phyloP scores from a whole-genome alignment of 2,329 filamentous ascomycete species.

The Monascus ruber region DNA sequence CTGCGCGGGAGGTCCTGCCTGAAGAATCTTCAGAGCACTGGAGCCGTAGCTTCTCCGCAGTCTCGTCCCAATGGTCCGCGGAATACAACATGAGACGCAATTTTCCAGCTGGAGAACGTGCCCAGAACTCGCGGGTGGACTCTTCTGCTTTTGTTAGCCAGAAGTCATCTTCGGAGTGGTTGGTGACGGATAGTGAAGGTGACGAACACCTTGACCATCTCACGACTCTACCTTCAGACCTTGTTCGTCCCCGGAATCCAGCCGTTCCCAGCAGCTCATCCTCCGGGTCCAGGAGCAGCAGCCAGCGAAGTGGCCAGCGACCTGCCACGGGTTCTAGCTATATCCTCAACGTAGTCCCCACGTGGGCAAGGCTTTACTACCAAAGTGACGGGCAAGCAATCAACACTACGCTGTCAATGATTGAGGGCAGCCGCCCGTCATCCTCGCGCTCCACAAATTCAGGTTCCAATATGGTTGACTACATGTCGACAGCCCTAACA shows the following conservation, averaged over 20 bases:
- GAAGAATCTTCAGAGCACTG: constrained; percentile 25
- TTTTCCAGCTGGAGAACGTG: constrained; percentile 11
- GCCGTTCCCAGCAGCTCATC: constrained; percentile 27
- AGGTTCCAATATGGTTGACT: constrained; percentile 19
- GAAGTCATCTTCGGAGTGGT: constrained; percentile 22
- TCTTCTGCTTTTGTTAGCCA: constrained; percentile 13
- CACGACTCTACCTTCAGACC: constrained; percentile 19
- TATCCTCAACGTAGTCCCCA: constrained; percentile 32
- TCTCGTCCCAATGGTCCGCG: constrained; percentile 32
- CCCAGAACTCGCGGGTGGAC: constrained; percentile 11
- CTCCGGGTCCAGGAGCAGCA: constrained; percentile 33
- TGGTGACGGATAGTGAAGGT: constrained; percentile 21
- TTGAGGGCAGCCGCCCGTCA: constrained; percentile 21
- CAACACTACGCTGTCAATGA: constrained; percentile 30
- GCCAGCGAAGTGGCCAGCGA: constrained; percentile 22
- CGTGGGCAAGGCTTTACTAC: constrained; percentile 55
- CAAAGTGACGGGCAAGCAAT: constrained; percentile 50
- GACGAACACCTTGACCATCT: constrained; percentile 27
- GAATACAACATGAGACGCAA: constrained; percentile 18
- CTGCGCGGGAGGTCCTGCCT: constrained; percentile 19
- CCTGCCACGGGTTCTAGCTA: constrained; percentile 36
- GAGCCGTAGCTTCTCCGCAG: constrained; percentile 34
- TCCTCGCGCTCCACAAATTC: constrained; percentile 18
- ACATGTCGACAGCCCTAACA: constrained; percentile 20
- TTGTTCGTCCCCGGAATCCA: constrained; percentile 17